Conservation (phyloP, 2,329 filamentous ascomycete species). For the Penicillium sp. region DNA sequence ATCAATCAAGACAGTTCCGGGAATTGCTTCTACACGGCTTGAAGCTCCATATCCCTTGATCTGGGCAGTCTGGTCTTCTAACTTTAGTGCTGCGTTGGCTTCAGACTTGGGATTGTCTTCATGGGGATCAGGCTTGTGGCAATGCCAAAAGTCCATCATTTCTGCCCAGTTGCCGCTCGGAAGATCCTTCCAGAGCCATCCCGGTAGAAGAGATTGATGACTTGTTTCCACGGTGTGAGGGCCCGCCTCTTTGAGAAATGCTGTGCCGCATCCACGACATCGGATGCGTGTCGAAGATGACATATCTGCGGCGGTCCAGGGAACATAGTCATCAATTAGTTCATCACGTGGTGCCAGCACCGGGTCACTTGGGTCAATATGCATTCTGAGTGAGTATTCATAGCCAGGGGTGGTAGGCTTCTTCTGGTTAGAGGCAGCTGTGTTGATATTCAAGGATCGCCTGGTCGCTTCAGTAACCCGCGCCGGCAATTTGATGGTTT, state of each 20-base stretch:
- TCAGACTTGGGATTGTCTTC: slow-evolving; percentile 48
- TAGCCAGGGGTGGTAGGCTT: slow-evolving; percentile 31
- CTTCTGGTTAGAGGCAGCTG: slow-evolving; percentile 4
- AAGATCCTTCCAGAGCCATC: slow-evolving; percentile 80
- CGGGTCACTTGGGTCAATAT: slow-evolving; percentile 49
- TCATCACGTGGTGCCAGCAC: slow-evolving; percentile 25
- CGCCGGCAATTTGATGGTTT: slow-evolving; percentile 55
- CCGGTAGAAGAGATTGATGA: slow-evolving; percentile 15
- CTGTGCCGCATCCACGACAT: slow-evolving; percentile 44
- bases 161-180: slow-evolving; percentile 98
- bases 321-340: slow-evolving; percentile 39
- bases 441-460: slow-evolving; percentile 23
- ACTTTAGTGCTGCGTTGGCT: slow-evolving; percentile 36
- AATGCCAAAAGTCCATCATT: slow-evolving; percentile 99
- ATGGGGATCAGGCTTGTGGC: slow-evolving; percentile 77
- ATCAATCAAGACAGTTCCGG: slow-evolving; percentile 77
- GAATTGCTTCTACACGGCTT: slow-evolving; percentile 68
- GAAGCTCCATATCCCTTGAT: slow-evolving; percentile 82
- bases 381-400: slow-evolving; percentile 59
- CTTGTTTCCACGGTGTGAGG: neutral
- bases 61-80: slow-evolving; percentile 54
- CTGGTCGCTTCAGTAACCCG: slow-evolving; percentile 37
- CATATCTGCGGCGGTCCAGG: slow-evolving; percentile 47
- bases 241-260: slow-evolving; percentile 32
- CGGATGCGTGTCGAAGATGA: slow-evolving; percentile 34